phyloP scores from a whole-genome alignment of 176 grass and related monocot species.

The Chloris gayana region DNA sequence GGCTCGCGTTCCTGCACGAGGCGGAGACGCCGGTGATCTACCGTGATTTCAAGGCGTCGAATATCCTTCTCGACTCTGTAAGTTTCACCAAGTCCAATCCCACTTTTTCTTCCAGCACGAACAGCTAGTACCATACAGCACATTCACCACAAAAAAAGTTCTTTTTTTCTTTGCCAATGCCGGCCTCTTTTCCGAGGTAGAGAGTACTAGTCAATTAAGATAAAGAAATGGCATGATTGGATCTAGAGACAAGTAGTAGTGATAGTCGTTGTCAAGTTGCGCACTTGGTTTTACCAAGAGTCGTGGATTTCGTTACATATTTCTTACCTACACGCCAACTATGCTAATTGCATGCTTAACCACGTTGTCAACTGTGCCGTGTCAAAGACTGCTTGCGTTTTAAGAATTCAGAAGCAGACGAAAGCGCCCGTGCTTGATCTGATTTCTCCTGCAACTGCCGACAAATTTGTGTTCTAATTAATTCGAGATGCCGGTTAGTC shows the following conservation, averaged over 20 bases:
- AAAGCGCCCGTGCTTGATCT: slow-evolving; percentile 11
- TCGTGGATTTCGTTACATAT: not conserved
- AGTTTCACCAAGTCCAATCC: not conserved
- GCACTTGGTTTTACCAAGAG: not conserved
- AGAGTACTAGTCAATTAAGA: too few species aligned
- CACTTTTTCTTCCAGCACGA: not conserved
- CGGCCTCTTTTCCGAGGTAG: too few species aligned
- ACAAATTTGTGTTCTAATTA: slow-evolving; percentile 20
- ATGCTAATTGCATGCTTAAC: not conserved
- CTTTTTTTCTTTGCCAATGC: too few species aligned
- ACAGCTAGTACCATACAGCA: not conserved
- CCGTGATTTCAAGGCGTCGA: slow-evolving; percentile 85
- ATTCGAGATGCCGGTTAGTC: slow-evolving; percentile 18
- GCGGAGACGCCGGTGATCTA: slow-evolving; percentile 78
- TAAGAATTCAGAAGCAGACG: not conserved
- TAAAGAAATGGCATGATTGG: not conserved
- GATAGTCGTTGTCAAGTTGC: slow-evolving; percentile 14
- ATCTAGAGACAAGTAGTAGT: not conserved
- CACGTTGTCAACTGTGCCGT: slow-evolving; percentile 36
- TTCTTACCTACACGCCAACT: slow-evolving; percentile 20
- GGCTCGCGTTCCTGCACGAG: slow-evolving; percentile 85
- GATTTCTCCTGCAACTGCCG: slow-evolving; percentile 9
- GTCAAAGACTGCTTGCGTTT: not conserved
- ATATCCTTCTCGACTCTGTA: slow-evolving; percentile 72
- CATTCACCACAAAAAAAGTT: not conserved